These are phyloP conservation scores for Syzygium aromaticum DNA, from an alignment of 345 rosid genomes.

Conservation along the genomic window DNA sequence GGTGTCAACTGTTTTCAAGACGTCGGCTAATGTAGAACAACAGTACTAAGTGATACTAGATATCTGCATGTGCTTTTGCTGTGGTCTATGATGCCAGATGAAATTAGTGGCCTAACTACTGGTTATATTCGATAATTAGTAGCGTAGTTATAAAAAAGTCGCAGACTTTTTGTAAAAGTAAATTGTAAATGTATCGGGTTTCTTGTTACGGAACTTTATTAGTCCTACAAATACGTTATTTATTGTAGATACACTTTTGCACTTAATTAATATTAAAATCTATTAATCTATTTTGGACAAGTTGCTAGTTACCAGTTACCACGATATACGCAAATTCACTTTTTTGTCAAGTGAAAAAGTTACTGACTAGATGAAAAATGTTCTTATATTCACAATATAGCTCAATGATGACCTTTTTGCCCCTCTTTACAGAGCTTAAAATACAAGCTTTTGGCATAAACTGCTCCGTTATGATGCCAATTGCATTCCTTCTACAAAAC, in stretches of 20 bases:
- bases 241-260: not conserved
- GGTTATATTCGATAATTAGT: not conserved
- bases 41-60: not conserved
- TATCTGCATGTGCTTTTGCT: not conserved
- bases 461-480: not conserved
- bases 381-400: not conserved
- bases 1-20: not conserved
- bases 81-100: not conserved
- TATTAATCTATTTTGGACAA: not conserved
- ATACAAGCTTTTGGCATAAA: not conserved
- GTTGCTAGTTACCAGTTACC: too few relatives aligned
- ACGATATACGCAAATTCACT: not conserved
- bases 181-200: not conserved
- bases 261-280: not conserved
- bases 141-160: not conserved
- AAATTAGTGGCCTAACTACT: not conserved
- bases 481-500: not conserved
- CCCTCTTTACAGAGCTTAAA: not conserved
- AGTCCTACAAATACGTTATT: not conserved
- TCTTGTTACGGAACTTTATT: not conserved
- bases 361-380: not conserved
- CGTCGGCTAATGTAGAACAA: not conserved
- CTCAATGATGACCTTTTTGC: not conserved
- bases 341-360: not conserved
- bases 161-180: not conserved